Evolutionary conservation across 1,284 basidiomycete species (phyloP).

Genomic region (Apiotrichum siamense): DNA sequence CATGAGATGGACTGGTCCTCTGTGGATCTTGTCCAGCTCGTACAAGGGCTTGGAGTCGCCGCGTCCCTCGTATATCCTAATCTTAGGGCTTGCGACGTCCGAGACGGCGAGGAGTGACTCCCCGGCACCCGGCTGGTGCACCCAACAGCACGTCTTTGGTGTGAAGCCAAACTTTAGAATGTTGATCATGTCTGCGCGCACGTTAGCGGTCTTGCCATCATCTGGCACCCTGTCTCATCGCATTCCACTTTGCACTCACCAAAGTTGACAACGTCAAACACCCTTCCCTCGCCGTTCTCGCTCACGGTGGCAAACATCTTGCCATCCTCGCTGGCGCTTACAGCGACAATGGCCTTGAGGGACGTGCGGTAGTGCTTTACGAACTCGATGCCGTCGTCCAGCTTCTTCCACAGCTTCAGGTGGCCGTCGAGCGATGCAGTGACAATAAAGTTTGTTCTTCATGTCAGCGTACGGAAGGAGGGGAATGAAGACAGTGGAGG

Average conservation of each 20-base stretch:
- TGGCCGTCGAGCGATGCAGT: slow-evolving; percentile 94
- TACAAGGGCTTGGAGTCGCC: slow-evolving; percentile 72
- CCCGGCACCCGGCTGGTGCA: slow-evolving; percentile 80
- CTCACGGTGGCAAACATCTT: slow-evolving; percentile 83
- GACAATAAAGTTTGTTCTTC: slow-evolving; percentile 85
- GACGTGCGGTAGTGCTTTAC: slow-evolving; percentile 93
- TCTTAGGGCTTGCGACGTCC: slow-evolving; percentile 65
- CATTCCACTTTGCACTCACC: too few species aligned
- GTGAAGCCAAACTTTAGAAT: slow-evolving; percentile 83
- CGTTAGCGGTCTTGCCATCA: too few species aligned
- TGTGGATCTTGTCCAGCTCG: slow-evolving; percentile 69
- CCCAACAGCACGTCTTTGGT: slow-evolving; percentile 87
- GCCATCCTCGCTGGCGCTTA: slow-evolving; percentile 87
- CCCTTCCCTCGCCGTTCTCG: slow-evolving; percentile 78
- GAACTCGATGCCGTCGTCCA: slow-evolving; percentile 83
- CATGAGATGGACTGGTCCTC: slow-evolving; percentile 84
- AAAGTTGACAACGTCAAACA: slow-evolving; percentile 97
- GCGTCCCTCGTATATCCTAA: slow-evolving; percentile 87
- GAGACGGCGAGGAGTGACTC: slow-evolving; percentile 86
- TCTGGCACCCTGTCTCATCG: too few species aligned
- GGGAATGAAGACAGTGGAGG: too few species aligned
- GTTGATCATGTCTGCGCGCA: slow-evolving; percentile 91
- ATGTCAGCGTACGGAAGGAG: too few species aligned
- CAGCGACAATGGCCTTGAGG: slow-evolving; percentile 67
- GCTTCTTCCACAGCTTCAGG: slow-evolving; percentile 98